Percentiles rank a stretch among this genome's conserved stretches.
Conservation (phyloP, 2,329 filamentous ascomycete species). For the Hymenoscyphus albidus region DNA sequence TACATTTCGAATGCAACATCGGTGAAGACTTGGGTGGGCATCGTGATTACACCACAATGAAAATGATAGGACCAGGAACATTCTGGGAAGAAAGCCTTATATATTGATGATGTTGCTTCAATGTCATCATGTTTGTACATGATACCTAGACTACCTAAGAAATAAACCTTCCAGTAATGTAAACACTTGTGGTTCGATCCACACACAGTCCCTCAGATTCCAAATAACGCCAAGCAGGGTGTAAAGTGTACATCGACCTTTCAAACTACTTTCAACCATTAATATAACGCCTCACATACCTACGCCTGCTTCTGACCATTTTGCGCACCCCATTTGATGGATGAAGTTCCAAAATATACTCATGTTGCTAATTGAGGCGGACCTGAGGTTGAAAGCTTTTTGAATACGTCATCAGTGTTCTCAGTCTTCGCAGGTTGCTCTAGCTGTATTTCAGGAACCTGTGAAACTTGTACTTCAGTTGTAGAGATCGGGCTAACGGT, state of each 20-base stretch:
- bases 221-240: slow-evolving; percentile 1
- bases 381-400: not conserved
- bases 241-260: not conserved
- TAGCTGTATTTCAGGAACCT: not conserved
- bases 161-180: not conserved
- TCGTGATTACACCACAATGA: not conserved
- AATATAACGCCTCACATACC: slow-evolving; percentile 1
- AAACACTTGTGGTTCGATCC: not conserved
- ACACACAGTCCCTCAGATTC: not conserved
- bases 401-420: not conserved
- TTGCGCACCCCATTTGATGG: not conserved
- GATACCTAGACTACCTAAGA: not conserved
- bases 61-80: not conserved
- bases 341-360: not conserved
- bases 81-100: not conserved
- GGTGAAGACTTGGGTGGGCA: not conserved
- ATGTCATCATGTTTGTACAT: not conserved
- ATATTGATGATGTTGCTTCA: not conserved
- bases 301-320: not conserved
- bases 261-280: not conserved
- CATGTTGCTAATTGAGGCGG: not conserved
- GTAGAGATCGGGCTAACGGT: not conserved
- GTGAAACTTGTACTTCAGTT: not conserved
- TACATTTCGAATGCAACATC: not conserved
- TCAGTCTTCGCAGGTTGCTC: not conserved